These are phyloP conservation scores for Russula olivacea DNA, from an alignment of 768 basidiomycete species.

Conservation along the genomic window DNA sequence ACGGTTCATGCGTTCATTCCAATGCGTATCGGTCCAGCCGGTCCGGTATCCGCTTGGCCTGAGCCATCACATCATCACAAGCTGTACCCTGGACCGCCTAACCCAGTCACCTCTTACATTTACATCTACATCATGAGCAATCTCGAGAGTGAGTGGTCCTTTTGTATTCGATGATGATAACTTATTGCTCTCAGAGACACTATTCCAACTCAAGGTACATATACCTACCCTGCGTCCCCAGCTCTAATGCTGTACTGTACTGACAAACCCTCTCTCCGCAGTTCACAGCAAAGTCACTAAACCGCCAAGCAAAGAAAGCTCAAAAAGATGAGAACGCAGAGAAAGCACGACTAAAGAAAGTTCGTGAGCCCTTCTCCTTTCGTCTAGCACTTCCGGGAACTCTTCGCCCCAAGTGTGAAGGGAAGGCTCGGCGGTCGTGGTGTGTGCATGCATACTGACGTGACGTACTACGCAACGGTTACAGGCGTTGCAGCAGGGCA, in stretches of 20 bases:
- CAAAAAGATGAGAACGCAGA: conserved; percentile 91
- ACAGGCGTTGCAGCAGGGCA: conserved; percentile 93
- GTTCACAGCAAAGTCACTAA: conserved; percentile 98
- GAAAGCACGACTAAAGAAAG: conserved; percentile 92
- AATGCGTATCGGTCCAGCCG: no score
- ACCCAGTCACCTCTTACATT: not conserved
- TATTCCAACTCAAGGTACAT: conserved; percentile 97
- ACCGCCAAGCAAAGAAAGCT: conserved; percentile 93
- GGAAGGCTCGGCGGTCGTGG: no score
- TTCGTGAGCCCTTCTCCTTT: conserved; percentile 28
- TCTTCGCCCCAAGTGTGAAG: not conserved
- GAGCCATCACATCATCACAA: not conserved
- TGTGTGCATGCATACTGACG: not conserved
- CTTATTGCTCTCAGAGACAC: conserved; percentile 64
- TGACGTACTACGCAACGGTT: not conserved
- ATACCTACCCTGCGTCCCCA: no score
- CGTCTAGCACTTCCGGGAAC: not conserved
- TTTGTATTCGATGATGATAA: not conserved
- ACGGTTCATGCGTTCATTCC: no score
- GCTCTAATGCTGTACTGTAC: not conserved
- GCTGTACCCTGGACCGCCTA: not conserved
- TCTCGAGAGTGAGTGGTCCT: conserved; percentile 71
- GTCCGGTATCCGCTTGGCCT: no score
- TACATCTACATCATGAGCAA: conserved; percentile 54
- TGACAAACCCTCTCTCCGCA: conserved; percentile 31